A percentile compares a stretch with the other conserved stretches of the same genome.
Conservation (phyloP, 495 filamentous ascomycete species). For the Oidiodendron maius region DNA sequence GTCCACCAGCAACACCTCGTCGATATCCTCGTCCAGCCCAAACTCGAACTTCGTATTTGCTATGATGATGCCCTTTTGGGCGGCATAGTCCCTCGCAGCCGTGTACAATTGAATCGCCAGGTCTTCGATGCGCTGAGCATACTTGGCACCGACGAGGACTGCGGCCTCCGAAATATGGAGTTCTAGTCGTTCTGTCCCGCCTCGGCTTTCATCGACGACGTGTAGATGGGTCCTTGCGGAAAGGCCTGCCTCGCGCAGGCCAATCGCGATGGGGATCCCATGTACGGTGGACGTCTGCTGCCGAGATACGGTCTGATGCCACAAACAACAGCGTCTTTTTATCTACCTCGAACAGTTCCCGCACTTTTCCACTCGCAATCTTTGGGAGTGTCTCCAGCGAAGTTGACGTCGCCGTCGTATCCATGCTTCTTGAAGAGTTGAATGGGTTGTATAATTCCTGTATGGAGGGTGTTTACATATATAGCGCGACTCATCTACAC, state of each 20-base stretch:
- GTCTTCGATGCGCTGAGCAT: constrained; percentile 69
- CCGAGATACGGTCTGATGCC: constrained; percentile 87
- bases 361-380: constrained; percentile 61
- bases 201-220: constrained; percentile 87
- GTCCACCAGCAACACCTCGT: constrained; percentile 80
- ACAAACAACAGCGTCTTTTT: constrained; percentile 77
- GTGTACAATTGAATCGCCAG: constrained; percentile 70
- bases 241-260: constrained; percentile 71
- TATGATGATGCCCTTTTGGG: constrained; percentile 78
- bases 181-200: constrained; percentile 84
- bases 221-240: constrained; percentile 70
- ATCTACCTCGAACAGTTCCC: constrained; percentile 75
- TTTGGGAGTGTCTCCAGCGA: constrained; percentile 24
- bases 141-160: not conserved
- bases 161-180: constrained; percentile 44
- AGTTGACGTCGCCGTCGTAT: no score
- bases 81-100: constrained; percentile 67
- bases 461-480: no score
- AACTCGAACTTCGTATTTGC: constrained; percentile 88
- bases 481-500: no score
- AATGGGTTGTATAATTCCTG: no score
- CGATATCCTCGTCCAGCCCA: constrained; percentile 61
- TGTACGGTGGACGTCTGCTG: constrained; percentile 92
- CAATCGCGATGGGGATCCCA: constrained; percentile 60
- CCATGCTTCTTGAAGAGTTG: no score